These are phyloP conservation scores for Apiotrichum domesticum DNA, from an alignment of 1,284 basidiomycete genomes.

Conservation along the genomic window DNA sequence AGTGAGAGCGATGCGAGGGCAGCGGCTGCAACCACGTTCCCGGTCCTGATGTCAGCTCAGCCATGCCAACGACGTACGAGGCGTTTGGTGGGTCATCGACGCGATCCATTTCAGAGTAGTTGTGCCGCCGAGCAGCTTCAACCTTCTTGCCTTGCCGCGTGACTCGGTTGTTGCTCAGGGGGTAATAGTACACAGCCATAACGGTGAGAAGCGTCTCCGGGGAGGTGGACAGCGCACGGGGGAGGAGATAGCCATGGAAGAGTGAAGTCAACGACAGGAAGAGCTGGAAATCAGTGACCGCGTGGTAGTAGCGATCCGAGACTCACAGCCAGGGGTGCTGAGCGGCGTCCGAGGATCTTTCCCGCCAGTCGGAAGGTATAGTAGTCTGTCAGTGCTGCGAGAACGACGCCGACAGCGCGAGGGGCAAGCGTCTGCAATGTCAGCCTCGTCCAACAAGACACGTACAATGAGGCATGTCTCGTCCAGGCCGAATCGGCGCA, in stretches of 20 bases:
- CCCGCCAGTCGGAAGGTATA: slow-evolving; percentile 61
- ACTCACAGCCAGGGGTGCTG: slow-evolving; percentile 62
- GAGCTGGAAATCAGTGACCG: slow-evolving; percentile 52
- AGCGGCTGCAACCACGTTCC: slow-evolving; percentile 47
- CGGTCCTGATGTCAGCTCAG: background rate
- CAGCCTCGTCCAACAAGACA: slow-evolving; percentile 17
- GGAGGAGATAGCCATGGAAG: slow-evolving; percentile 77
- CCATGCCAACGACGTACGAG: background rate
- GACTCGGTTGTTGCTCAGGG: slow-evolving; percentile 23
- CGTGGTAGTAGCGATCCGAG: background rate
- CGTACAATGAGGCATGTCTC: slow-evolving; percentile 54
- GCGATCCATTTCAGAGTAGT: slow-evolving; percentile 2
- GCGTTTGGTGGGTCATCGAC: background rate
- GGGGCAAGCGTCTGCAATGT: slow-evolving; percentile 53
- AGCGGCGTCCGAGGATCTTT: slow-evolving; percentile 56
- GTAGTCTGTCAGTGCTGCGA: slow-evolving; percentile 78
- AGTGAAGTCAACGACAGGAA: slow-evolving; percentile 77
- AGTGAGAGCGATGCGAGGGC: slow-evolving; percentile 67
- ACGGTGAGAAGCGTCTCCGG: slow-evolving; percentile 81
- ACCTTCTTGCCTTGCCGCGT: too few relatives aligned
- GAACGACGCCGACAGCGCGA: slow-evolving; percentile 66
- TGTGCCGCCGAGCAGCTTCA: background rate
- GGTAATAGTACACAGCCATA: slow-evolving; percentile 72
- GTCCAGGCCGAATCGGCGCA: slow-evolving; percentile 47
- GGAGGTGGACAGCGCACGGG: slow-evolving; percentile 88